phyloP scores from a whole-genome alignment of 176 grass and related monocot genomes.

The Musa beccarii region DNA sequence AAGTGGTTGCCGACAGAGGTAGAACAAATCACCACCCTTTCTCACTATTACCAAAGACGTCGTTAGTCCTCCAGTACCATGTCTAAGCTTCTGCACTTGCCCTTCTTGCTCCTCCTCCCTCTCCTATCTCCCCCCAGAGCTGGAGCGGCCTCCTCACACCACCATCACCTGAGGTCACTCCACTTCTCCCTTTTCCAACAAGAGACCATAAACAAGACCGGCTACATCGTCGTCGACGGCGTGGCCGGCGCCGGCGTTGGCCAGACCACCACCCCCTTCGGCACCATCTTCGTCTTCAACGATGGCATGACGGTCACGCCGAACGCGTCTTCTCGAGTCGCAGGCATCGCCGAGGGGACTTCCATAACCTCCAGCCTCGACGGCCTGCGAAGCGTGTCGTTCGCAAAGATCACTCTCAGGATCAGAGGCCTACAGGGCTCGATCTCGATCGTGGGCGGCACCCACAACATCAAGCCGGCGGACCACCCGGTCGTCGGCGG shows the following conservation, averaged over 20 bases:
- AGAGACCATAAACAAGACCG: conserved; percentile 67
- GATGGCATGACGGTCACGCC: conserved; percentile 46
- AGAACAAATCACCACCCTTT: too few species aligned
- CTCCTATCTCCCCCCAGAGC: background rate
- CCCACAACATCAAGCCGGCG: conserved; percentile 47
- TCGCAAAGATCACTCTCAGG: conserved; percentile 49
- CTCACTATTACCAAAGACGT: too few species aligned
- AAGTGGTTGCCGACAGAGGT: too few species aligned
- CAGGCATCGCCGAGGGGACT: conserved; percentile 42
- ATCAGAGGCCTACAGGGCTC: conserved; percentile 40
- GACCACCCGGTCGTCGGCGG: conserved; percentile 50
- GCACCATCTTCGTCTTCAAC: conserved; percentile 59
- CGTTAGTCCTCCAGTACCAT: background rate
- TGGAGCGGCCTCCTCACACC: background rate
- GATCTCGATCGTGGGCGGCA: conserved; percentile 50
- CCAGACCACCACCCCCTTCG: conserved; percentile 69
- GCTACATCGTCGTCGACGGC: conserved; percentile 48
- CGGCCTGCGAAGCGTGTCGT: conserved; percentile 46
- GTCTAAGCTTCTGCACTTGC: background rate
- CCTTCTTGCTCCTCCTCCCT: background rate
- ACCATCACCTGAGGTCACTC: conserved; percentile 26
- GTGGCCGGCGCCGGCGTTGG: conserved; percentile 36
- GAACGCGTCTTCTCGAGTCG: conserved; percentile 28
- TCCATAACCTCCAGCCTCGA: conserved; percentile 60
- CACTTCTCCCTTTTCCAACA: conserved; percentile 65